Evolutionary conservation across 2,329 filamentous ascomycete species (phyloP).

Genomic region (Alternaria postmessia): DNA sequence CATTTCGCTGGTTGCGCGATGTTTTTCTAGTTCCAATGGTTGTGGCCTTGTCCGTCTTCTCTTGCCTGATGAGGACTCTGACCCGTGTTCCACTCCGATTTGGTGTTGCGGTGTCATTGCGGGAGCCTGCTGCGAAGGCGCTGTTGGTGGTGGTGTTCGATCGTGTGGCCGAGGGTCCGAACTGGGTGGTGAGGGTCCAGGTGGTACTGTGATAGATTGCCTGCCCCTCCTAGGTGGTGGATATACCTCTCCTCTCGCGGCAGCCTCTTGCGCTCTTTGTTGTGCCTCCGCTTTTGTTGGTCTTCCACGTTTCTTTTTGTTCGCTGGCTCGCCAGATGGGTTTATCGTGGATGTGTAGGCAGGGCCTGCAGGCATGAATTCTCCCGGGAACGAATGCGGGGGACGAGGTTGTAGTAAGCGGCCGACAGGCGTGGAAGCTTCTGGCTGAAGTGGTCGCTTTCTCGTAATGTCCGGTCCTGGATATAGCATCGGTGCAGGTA

Average conservation of each 20-base stretch:
- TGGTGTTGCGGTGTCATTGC: slow-evolving; percentile 42
- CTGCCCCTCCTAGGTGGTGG: slow-evolving; percentile 48
- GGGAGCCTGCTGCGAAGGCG: slow-evolving; percentile 25
- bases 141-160: slow-evolving; percentile 40
- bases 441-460: slow-evolving; percentile 48
- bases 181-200: slow-evolving; percentile 32
- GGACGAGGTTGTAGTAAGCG: slow-evolving; percentile 58
- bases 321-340: slow-evolving; percentile 45
- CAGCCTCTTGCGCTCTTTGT: slow-evolving; percentile 53
- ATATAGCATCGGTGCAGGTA: slow-evolving; percentile 44
- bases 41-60: slow-evolving; percentile 44
- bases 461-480: slow-evolving; percentile 43
- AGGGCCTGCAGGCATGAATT: slow-evolving; percentile 40
- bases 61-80: slow-evolving; percentile 49
- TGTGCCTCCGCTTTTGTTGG: slow-evolving; percentile 59
- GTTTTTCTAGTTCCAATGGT: slow-evolving; percentile 45
- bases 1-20: slow-evolving; percentile 36
- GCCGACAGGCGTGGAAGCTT: slow-evolving; percentile 45
- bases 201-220: slow-evolving; percentile 39
- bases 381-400: slow-evolving; percentile 44
- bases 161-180: slow-evolving; percentile 36
- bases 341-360: slow-evolving; percentile 40
- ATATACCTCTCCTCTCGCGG: slow-evolving; percentile 51
- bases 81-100: slow-evolving; percentile 36
- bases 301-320: slow-evolving; percentile 58